Base-by-base conservation (phyloP, 495 filamentous ascomycete species). In the Penicillium robsamsonii region DNA sequence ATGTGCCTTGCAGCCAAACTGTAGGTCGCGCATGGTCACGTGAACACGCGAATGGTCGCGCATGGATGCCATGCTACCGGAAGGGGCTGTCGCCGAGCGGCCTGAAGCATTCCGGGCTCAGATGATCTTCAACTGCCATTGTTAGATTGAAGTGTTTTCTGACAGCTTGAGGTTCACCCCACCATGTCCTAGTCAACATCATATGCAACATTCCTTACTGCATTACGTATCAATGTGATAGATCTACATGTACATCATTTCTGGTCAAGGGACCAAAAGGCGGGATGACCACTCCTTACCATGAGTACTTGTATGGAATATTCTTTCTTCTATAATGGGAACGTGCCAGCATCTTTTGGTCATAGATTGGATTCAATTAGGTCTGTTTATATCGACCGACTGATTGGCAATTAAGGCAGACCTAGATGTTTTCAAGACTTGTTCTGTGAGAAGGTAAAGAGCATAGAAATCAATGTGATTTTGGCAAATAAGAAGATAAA, bases 91-190 rank as follows among this genome's bases (percentile, higher is more conserved):
- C n/a, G 35, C 55, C 60, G 54, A 33, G 44, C 49, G 64, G 58
- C 53, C 42, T 33, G 41, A 43, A 31, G 8, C 44, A 62, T 67
- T 62, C 64, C 64, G 62, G 42, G 47, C 62, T 65, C 62, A 60
- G 57, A 56, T 57, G 53, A 64, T 55, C n/a, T 30, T n/a, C 10
- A 17, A 27, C 11, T 25, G 11, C 5, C 9, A 35, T 31, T 45
- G 41, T 12, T 45, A 1, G 10, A 8, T 46, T 15, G 18, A 25
- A 7, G 11, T 37, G n/a, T 3, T 5, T n/a, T 33, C 18, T 22
- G 6, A 29, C 2, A 29, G 4, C 31, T 37, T 49, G 0, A 1
- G 1, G 24, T n/a, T 42, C n/a, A 42, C 4, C 24, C 22, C 6
- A 8, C 15, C 8, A 43, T 53, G 5, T 30, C 25, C 17, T 41